Base-by-base conservation (phyloP, 2,329 filamentous ascomycete genomes). In the Epichloe baconii region DNA sequence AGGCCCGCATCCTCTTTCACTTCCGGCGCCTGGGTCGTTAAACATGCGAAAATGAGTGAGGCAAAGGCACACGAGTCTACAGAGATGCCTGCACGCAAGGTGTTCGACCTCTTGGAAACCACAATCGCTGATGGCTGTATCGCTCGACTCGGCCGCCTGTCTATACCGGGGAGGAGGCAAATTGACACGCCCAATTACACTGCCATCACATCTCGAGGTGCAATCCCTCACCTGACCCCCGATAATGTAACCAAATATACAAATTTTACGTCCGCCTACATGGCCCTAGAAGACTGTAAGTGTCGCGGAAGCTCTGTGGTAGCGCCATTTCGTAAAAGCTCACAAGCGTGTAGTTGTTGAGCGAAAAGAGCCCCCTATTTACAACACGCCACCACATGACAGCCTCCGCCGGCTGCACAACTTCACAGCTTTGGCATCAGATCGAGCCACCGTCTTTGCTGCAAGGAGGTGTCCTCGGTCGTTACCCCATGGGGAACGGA, bases 251-350 rank as follows among this genome's bases (percentile, higher is more conserved):
- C 69, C 41, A 82, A 80, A 51, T 74, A 85, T 60, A 82, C 83
- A 1, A 65, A 76, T 5, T 73, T 94, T 53, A 71, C 73, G 31
- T 86, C 85, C 26, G 75, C 87, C 3, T 95, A 95, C 64, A 73
- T 93, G 61, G 87, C 85, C 0, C 71, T 97, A 31, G 93, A 98
- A 73, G 93, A 98, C 67, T 97, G 93, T 96, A 75, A 68, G 86
- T 50, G 3, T 15, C 14, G 42, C 3, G 42, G 17, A 21, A 10
- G 26, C 26, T 31, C 26, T 31, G 26, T 31, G 26, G 26, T 31
- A 1, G 26, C 8, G 26, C 26, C 26, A 10, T 31, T 31, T 31
- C 26, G 10, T 10, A 36, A 37, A 14, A 21, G n/a, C 34, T 26
- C 52, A 54, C 47, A 43, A 19, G 37, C 4, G 10, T 15, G 8